Conservation (phyloP, 73 alveolate species). For the Tetrahymena malaccensis region DNA sequence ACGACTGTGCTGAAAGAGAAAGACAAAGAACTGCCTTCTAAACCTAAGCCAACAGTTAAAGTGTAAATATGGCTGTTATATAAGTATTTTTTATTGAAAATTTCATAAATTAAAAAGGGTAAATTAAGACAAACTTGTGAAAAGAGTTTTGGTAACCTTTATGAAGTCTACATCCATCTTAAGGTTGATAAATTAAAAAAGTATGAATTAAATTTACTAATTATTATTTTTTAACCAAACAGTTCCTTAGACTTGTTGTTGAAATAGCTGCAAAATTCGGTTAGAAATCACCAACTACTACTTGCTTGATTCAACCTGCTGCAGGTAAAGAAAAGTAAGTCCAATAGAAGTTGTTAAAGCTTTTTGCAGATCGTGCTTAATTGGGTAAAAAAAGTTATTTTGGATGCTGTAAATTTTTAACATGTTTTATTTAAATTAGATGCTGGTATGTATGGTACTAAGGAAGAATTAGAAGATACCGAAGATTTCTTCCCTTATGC, state of each 20-base stretch:
- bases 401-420: background rate
- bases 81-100: too few species aligned
- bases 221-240: background rate
- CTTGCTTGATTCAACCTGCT: constrained; percentile 34
- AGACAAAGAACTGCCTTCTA: constrained; percentile 45
- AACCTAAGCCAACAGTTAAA: constrained; percentile 43
- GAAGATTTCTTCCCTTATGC: constrained; percentile 89
- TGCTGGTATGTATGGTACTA: constrained; percentile 67
- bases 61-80: too few species aligned
- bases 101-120: constrained; percentile 18
- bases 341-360: constrained; percentile 36
- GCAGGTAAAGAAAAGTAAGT: constrained; percentile 60
- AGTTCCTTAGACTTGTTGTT: constrained; percentile 52
- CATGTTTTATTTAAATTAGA: background rate
- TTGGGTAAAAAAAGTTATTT: background rate
- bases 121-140: constrained; percentile 51
- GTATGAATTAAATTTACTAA: background rate
- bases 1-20: constrained; percentile 43
- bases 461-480: constrained; percentile 72
- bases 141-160: constrained; percentile 71
- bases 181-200: constrained; percentile 34
- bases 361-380: constrained; percentile 28
- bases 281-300: constrained; percentile 33
- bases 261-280: constrained; percentile 79
- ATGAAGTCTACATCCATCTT: constrained; percentile 55